Evolutionary conservation across 2,329 filamentous ascomycete species (phyloP).

Genomic region (Pyricularia grisea): DNA sequence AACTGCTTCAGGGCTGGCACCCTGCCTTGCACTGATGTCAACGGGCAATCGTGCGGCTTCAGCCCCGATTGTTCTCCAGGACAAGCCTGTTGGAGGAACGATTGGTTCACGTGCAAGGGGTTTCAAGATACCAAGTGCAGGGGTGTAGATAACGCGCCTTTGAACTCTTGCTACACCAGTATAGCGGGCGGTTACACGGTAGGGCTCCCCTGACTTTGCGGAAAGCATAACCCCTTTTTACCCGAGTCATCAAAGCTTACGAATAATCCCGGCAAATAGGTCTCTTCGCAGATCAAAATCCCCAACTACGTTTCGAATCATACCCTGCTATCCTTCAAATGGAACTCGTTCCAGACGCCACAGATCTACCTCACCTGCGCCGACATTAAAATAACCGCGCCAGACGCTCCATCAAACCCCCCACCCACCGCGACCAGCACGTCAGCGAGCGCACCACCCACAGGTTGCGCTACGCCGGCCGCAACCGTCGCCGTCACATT

Average conservation of each 20-base stretch:
- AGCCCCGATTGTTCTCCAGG: background rate
- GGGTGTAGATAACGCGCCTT: background rate
- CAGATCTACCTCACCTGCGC: constrained; percentile 45
- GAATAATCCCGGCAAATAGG: background rate
- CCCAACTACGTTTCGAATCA: constrained; percentile 38
- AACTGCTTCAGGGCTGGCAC: constrained; percentile 39
- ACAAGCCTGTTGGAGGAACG: background rate
- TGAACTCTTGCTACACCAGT: background rate
- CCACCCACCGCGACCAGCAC: background rate
- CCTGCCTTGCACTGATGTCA: constrained; percentile 22
- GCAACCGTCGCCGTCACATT: background rate
- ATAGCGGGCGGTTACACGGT: background rate
- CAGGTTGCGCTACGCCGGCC: background rate
- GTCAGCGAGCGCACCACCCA: background rate
- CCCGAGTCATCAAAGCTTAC: too few relatives aligned
- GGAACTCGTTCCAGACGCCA: constrained; percentile 44
- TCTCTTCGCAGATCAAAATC: constrained; percentile 37
- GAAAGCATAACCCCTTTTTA: too few relatives aligned
- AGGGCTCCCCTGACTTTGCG: background rate
- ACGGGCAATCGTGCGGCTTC: background rate
- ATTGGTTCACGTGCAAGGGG: background rate
- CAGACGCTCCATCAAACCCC: too few relatives aligned
- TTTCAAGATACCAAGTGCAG: background rate
- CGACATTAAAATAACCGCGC: constrained; percentile 25
- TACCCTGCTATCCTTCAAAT: constrained; percentile 41